Evolutionary conservation across 2,329 filamentous ascomycete species (phyloP), one percentile per base, ranked within the genome.

Genomic region (Cordyceps tenuipes): DNA sequence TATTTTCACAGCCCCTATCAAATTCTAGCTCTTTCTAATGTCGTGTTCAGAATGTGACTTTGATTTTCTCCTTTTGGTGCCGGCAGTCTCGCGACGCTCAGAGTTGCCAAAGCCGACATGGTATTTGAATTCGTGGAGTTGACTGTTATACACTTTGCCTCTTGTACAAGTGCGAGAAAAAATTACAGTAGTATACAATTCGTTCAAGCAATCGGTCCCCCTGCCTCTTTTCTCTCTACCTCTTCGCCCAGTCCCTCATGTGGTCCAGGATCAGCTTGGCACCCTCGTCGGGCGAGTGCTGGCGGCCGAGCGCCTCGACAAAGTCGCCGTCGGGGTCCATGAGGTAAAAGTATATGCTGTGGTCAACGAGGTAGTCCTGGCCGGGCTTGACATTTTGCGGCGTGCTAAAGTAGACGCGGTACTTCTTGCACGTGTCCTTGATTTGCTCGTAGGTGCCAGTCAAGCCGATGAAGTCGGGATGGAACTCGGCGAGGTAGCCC

Each of bases 281-380:
- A 1, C 87, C 94, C 68, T 90, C 84, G 63, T 94, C 87, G 1
- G 93, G 90, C 47, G 90, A 96, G 75, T 97, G 92, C 76, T 99
- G 94, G 63, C 94, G 82, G 19, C 94, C 94, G 69, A 99, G 86
- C 13, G 92, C 95, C 78, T 99, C 95, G 31, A 99, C 93, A 73
- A 99, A 99, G 73, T 99, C 92, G 21, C 93, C 93, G 67, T 97
- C 92, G 0, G 94, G 94, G 72, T 97, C 94, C 94, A 99, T 99
- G 66, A 99, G 77, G 74, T 99, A 99, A 70, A 99, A 99, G 80
- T 99, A 99, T 67, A 99, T 99, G 74, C 91, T 97, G 77, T 99
- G 94, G 73, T 99, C 94, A 13, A 99, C 94, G 67, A 99, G 75
- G 72, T 99, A 99, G 74, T 99, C 94, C 79, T 97, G 89, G 1